Conservation (phyloP, 371 early-diverging fungal species). For the Mucor irregularis region DNA sequence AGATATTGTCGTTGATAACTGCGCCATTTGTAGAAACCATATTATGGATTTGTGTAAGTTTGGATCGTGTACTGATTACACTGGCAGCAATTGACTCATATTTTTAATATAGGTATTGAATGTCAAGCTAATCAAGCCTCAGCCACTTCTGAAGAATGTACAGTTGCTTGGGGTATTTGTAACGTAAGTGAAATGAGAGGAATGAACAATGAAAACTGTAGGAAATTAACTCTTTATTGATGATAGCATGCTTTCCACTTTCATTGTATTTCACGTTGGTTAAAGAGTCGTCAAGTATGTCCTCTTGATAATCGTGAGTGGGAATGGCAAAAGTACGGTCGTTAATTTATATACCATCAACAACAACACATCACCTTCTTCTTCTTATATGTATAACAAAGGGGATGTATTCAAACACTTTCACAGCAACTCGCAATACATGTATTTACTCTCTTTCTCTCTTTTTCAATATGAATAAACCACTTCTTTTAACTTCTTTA, state of each 20-base stretch:
- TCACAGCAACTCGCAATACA: no score
- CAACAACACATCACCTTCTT: no score
- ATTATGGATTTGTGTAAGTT: slow-evolving; percentile 99
- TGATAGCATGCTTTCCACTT: slow-evolving; percentile 97
- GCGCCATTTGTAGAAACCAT: slow-evolving; percentile 99
- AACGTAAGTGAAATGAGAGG: slow-evolving; percentile 65
- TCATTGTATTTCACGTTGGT: slow-evolving; percentile 99
- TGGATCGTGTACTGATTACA: no score
- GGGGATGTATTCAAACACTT: no score
- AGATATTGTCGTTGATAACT: slow-evolving; percentile 99
- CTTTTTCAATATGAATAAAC: no score
- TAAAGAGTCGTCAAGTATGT: slow-evolving; percentile 97
- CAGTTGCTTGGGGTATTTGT: slow-evolving; percentile 99
- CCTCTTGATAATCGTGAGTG: slow-evolving; percentile 99
- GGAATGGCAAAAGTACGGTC: slow-evolving; percentile 93
- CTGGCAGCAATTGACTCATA: background rate
- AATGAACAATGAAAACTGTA: background rate
- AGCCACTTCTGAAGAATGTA: slow-evolving; percentile 94
- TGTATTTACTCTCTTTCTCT: no score
- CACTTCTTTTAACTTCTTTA: no score
- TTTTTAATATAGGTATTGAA: slow-evolving; percentile 74
- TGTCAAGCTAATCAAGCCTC: slow-evolving; percentile 97
- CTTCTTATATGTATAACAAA: no score
- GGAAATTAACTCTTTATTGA: background rate
- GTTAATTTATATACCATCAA: slow-evolving; percentile 26